Percentiles rank a stretch among this genome's conserved stretches.
Conservation (phyloP, 208 protist genomes). For the Vickermania spadyakhi region DNA sequence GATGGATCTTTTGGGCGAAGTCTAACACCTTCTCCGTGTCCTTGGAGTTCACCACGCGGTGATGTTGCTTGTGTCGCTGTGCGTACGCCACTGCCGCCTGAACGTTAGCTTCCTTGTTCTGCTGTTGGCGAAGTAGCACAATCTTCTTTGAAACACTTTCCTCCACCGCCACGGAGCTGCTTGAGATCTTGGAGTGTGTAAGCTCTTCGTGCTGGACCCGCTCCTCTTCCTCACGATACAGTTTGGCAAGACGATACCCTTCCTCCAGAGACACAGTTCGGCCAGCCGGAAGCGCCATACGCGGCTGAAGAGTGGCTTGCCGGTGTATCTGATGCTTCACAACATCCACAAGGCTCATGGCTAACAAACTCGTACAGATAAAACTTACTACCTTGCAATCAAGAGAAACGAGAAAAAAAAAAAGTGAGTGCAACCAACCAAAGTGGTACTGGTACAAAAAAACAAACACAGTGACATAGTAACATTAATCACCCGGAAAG, state of each 20-base stretch:
- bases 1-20: constrained; percentile 27
- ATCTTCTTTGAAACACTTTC: constrained; percentile 61
- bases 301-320: constrained; percentile 61
- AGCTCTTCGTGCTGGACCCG: constrained; percentile 14
- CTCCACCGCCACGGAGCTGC: constrained; percentile 50
- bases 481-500: neutral
- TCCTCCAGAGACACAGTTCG: constrained; percentile 70
- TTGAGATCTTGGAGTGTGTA: constrained; percentile 11
- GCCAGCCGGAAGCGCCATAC: constrained; percentile 54
- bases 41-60: constrained; percentile 11
- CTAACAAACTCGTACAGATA: neutral
- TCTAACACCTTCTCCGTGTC: constrained; percentile 28
- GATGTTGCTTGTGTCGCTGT: constrained; percentile 21
- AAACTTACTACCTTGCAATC: neutral
- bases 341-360: constrained; percentile 12
- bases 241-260: constrained; percentile 49
- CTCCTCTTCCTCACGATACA: constrained; percentile 50
- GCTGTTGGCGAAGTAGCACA: constrained; percentile 50
- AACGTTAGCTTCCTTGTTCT: constrained; percentile 52
- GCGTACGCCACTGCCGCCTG: constrained; percentile 57
- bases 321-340: constrained; percentile 53
- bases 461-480: neutral
- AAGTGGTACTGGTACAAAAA: neutral
- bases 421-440: constrained; percentile 1
- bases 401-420: constrained; percentile 2